Base-by-base conservation (phyloP, 495 filamentous ascomycete species). In the Penicillium bialowiezense region DNA sequence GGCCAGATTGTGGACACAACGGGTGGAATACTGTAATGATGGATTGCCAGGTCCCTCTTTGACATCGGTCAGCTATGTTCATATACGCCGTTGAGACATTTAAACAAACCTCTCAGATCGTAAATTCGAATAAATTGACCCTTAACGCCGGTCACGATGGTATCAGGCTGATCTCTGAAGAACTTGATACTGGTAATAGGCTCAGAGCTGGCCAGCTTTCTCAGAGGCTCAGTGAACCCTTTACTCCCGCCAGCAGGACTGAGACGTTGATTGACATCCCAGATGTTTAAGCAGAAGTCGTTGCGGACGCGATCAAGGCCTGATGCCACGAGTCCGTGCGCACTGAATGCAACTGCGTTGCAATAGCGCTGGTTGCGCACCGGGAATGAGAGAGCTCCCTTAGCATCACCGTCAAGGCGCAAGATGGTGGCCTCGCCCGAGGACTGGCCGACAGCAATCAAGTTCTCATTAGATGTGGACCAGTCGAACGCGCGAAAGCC, bases 401-500 rank as follows among this genome's bases (percentile, higher is more conserved):
- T 84, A 17, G 77, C 79, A 39, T 68, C 73, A 41, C 84, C 79
- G 54, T 89, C 82, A 39, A 97, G 78, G 40, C 87, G 81, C 50
- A 97, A 65, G 19, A 98, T 78, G 39, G 86, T 87, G 49, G 91
- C 88, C 55, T 93, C 84, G 24, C 93, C 95, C 41, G 86, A 89
- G 9, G 83, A 79, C 55, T 89, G 87, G 21, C 93, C 93, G 13
- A 97, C 82, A 21, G 87, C 90, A 34, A 97, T 81, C 34, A 97
- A 74, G 40, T 84, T 84, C 66, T 82, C 81, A 52, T 89, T 76
- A 14, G 77, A 74, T 8, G 89, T 85, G 0, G 95, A 96, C 93
- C 95, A 97, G 72, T 97, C 93, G 69, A 95, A 97, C 21, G 91
- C 90, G 41, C 85, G 90, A 59, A 95, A 85, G 7, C 81, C 75